Evolutionary conservation across 257 asterid species (phyloP), one percentile per base, ranked within the genome.

Genomic region (Solanum medicagineum): DNA sequence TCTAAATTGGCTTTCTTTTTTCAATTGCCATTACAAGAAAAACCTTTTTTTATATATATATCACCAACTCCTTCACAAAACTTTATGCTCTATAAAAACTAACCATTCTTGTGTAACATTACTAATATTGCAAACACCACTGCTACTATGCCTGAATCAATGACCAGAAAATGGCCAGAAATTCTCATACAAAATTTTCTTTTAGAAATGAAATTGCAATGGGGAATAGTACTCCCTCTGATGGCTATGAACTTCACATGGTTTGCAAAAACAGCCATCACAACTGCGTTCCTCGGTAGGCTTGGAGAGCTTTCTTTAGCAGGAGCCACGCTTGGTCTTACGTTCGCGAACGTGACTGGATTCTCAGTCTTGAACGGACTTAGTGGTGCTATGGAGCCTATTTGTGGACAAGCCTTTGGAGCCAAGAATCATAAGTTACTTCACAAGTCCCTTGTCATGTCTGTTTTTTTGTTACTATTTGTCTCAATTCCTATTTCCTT

Each of bases 401-500:
- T 96, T n/a, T 94, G 98, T 85, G 98, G 99, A 60, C 99, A 95
- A 68, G 99, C 98, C 1, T 93, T 87, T 51, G 99, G 99, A 3
- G 97, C 97, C 80, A 92, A 89, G 84, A 95, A 96, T 70, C 90
- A 88, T 44, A 92, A 89, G 91, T 94, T 96, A 85, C 96, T 95
- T 44, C 98, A 94, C 74, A 93, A 91, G 84, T 94, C 97, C 15
- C 95, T 96, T 42, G 51, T 90, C 87, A 95, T 94, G 97, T 85
- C 94, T 4, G 86, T 88, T 24, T 80, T 59, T 49, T 82, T 95
- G 24, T 90, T 94, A 10, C 87, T 95, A 2, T 36, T 84, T 0
- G 85, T 85, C 2, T 89, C 98, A 3, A 0, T 93, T 45, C 97
- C 99, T 0, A 81, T 96, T 22, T 89, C 95, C 14, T 84, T 94